phyloP scores from a whole-genome alignment of 106 monocot genomes.

The Apostasia shenzhenica region DNA sequence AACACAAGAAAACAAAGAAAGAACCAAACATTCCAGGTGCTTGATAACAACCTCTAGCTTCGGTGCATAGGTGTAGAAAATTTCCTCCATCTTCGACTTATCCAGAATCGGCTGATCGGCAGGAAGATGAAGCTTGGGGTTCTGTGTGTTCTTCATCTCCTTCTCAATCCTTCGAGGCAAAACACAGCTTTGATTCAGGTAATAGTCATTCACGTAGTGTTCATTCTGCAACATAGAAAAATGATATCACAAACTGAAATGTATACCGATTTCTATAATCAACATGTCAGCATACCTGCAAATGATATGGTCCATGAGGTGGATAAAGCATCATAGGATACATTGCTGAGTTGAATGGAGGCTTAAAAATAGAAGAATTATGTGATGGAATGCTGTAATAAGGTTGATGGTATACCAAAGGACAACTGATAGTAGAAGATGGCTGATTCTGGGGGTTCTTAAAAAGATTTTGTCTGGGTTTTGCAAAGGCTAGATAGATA shows the following conservation, averaged over 20 bases:
- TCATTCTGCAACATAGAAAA: not conserved
- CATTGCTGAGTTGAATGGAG: not conserved
- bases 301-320: not conserved
- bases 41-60: not conserved
- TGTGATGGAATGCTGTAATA: not conserved
- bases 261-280: too few relatives aligned
- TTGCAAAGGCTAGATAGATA: constrained; percentile 23
- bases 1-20: not conserved
- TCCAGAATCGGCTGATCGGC: not conserved
- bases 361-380: not conserved
- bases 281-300: not conserved
- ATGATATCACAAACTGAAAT: too few relatives aligned
- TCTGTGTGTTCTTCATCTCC: not conserved
- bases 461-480: constrained; percentile 13
- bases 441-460: not conserved
- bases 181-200: not conserved
- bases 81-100: not conserved
- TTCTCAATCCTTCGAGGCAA: not conserved
- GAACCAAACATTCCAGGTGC: not conserved
- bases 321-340: not conserved
- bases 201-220: not conserved
- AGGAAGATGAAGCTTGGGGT: not conserved
- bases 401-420: not conserved
- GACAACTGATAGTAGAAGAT: not conserved
- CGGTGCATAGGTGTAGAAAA: not conserved